These are phyloP conservation scores for Astraeus odoratus DNA, from an alignment of 768 basidiomycete species.

Conservation along the genomic window DNA sequence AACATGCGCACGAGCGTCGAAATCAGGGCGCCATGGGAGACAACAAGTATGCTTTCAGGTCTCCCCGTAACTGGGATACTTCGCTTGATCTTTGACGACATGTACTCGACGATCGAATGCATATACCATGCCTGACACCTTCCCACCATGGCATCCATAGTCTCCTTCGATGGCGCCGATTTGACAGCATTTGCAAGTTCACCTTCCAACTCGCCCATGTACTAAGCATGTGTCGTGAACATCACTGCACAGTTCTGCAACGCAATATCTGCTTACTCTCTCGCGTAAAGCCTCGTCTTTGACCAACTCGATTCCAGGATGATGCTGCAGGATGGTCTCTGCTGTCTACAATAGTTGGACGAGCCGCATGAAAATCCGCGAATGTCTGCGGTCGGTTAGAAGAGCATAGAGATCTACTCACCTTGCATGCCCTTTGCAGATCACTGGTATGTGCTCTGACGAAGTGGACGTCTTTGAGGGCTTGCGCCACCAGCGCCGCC, in stretches of 20 bases:
- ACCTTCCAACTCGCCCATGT: slow-evolving; percentile 60
- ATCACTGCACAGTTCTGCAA: not conserved
- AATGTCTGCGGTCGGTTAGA: not conserved
- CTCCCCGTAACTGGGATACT: slow-evolving; percentile 24
- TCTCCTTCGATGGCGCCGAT: slow-evolving; percentile 20
- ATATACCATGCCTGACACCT: slow-evolving; percentile 65
- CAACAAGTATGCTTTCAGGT: slow-evolving; percentile 41
- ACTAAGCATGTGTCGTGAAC: slow-evolving; percentile 28
- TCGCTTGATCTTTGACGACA: slow-evolving; percentile 10
- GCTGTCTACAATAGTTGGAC: slow-evolving; percentile 46
- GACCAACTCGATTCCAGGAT: slow-evolving; percentile 39
- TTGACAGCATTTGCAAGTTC: slow-evolving; percentile 12
- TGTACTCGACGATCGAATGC: slow-evolving; percentile 31
- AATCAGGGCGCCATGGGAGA: not conserved
- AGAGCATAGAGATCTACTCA: slow-evolving; percentile 24
- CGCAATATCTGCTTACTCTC: slow-evolving; percentile 38
- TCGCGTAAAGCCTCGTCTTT: slow-evolving; percentile 50
- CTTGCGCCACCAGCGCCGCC: slow-evolving; percentile 47
- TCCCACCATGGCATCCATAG: slow-evolving; percentile 31
- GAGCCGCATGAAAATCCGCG: not conserved
- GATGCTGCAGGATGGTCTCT: slow-evolving; percentile 49
- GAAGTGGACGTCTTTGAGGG: slow-evolving; percentile 49
- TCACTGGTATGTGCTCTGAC: slow-evolving; percentile 64
- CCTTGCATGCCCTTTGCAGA: slow-evolving; percentile 59
- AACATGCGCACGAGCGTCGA: not conserved